Conservation (phyloP, 352 stramenopile genomes). For the Globisporangium megalacanthum region DNA sequence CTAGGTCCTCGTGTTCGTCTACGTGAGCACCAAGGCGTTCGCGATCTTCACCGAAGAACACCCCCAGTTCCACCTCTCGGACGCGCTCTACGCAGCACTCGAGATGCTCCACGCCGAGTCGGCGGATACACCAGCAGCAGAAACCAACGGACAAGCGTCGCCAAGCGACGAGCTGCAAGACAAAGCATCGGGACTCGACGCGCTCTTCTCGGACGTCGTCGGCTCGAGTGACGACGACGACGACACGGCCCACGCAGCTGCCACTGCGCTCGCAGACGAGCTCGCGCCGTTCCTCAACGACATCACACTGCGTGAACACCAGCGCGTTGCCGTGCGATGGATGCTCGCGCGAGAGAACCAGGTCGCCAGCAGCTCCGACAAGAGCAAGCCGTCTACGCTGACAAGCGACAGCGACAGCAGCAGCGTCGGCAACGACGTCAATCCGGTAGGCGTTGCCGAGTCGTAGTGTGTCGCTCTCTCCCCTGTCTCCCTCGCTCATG, state of each 20-base stretch:
- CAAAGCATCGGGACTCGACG: constrained; percentile 44
- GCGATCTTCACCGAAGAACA: constrained; percentile 57
- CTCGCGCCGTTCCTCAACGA: constrained; percentile 45
- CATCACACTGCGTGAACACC: constrained; percentile 73
- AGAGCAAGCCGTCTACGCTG: not conserved
- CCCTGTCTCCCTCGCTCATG: not conserved
- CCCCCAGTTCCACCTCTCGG: constrained; percentile 55
- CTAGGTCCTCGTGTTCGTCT: constrained; percentile 50
- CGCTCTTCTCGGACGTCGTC: constrained; percentile 62
- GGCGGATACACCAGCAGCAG: not conserved
- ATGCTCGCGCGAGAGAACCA: constrained; percentile 82
- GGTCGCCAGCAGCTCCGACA: constrained; percentile 9
- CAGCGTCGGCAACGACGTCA: constrained; percentile 25
- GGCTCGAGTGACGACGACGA: constrained; percentile 19
- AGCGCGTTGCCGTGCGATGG: constrained; percentile 80
- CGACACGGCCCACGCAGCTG: constrained; percentile 5
- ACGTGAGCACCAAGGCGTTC: constrained; percentile 53
- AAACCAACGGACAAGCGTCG: not conserved
- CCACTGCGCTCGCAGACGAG: constrained; percentile 23
- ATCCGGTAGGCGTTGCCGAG: constrained; percentile 35
- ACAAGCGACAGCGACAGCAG: not conserved
- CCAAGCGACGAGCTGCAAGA: constrained; percentile 15
- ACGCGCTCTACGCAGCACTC: constrained; percentile 52
- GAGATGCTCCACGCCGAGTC: constrained; percentile 29
- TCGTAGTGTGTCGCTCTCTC: not conserved